phyloP scores from a whole-genome alignment of 805 yeast genomes.

The Starmerella sp. region DNA sequence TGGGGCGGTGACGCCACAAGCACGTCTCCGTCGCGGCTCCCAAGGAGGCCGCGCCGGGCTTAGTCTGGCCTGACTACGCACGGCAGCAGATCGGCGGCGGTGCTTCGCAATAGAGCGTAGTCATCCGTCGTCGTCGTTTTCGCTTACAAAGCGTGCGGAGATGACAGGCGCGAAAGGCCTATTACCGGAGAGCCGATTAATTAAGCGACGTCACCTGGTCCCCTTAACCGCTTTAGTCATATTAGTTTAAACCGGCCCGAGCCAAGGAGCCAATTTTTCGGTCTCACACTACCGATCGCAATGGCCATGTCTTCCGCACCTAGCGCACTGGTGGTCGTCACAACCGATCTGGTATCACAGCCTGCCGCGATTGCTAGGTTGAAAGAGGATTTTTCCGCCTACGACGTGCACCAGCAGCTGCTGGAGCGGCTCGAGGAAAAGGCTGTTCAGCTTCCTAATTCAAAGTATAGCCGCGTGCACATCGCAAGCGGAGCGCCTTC shows the following conservation, averaged over 20 bases:
- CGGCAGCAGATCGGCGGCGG: no score
- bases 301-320: background rate
- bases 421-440: constrained; percentile 30
- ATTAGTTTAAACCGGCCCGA: background rate
- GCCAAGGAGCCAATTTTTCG: background rate
- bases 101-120: background rate
- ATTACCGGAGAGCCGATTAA: background rate
- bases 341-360: constrained; percentile 21
- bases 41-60: no score
- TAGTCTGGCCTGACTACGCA: no score
- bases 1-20: no score
- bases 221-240: background rate
- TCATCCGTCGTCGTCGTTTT: background rate
- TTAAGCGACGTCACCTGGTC: background rate
- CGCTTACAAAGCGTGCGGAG: background rate
- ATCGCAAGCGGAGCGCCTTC: constrained; percentile 24
- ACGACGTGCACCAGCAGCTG: constrained; percentile 28
- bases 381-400: constrained; percentile 8
- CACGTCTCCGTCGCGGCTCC: no score
- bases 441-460: constrained; percentile 26
- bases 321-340: constrained; percentile 19
- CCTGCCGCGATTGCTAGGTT: constrained; percentile 18
- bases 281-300: background rate
- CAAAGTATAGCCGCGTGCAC: constrained; percentile 24
- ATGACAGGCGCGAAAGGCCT: background rate